phyloP scores from a whole-genome alignment of 129 eudicot genomes.

The Arctium minus region DNA sequence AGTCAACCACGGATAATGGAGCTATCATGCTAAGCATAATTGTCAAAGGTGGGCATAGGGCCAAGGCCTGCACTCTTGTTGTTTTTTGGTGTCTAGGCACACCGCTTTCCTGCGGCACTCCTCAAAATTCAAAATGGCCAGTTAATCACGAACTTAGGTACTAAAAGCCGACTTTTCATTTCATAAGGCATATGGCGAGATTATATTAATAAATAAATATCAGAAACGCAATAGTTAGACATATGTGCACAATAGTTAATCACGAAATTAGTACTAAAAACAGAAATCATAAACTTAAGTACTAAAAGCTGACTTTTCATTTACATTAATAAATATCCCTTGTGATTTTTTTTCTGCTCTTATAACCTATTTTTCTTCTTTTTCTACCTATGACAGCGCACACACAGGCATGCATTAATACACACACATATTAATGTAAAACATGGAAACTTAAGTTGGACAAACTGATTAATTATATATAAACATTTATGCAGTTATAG shows the following conservation, averaged over 20 bases:
- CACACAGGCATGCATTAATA: not conserved
- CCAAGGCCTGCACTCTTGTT: too few species aligned
- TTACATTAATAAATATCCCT: not conserved
- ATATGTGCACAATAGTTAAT: not conserved
- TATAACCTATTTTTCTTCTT: too few species aligned
- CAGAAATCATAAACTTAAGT: not conserved
- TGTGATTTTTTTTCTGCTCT: not conserved
- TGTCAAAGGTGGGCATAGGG: too few species aligned
- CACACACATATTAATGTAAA: not conserved
- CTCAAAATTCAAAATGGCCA: too few species aligned
- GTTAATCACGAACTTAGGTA: too few species aligned
- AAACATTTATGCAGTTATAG: not conserved
- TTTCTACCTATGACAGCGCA: not conserved
- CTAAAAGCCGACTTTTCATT: too few species aligned
- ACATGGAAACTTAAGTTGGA: not conserved
- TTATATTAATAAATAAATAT: not conserved
- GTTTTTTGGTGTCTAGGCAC: too few species aligned
- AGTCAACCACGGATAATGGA: too few species aligned
- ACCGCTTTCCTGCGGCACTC: too few species aligned
- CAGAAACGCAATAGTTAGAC: not conserved
- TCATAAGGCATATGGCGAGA: too few species aligned
- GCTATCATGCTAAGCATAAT: too few species aligned
- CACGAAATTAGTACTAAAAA: not conserved
- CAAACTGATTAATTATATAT: not conserved
- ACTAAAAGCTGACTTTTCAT: not conserved